Conservation (phyloP, 2,329 filamentous ascomycete genomes). For the Capronia epimyces region DNA sequence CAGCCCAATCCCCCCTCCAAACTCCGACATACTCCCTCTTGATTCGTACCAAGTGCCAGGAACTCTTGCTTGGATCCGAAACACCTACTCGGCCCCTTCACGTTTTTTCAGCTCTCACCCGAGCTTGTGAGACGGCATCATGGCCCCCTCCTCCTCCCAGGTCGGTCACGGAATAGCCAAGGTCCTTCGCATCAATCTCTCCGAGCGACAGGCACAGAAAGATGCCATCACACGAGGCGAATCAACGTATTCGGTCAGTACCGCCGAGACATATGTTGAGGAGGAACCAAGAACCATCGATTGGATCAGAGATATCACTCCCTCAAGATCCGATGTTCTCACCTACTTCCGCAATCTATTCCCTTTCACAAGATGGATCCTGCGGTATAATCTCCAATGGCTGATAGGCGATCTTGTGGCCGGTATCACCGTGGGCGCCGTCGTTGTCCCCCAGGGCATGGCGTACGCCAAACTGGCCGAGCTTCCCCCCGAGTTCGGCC, state of each 20-base stretch:
- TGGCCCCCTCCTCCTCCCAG: conserved; percentile 44
- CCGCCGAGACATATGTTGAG: conserved; percentile 75
- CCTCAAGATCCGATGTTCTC: conserved; percentile 50
- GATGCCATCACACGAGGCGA: conserved; percentile 70
- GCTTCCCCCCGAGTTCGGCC: conserved; percentile 73
- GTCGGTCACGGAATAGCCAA: conserved; percentile 71
- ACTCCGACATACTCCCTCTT: too few relatives aligned
- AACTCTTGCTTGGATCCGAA: background rate
- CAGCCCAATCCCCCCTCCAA: background rate
- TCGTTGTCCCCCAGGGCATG: conserved; percentile 95
- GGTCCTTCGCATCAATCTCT: conserved; percentile 72
- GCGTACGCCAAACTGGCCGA: conserved; percentile 82
- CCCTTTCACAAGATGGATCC: conserved; percentile 85
- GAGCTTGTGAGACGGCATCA: conserved; percentile 8
- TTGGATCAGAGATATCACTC: conserved; percentile 62
- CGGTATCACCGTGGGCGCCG: conserved; percentile 67
- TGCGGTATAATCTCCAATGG: conserved; percentile 85
- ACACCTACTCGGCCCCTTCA: background rate
- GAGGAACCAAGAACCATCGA: conserved; percentile 69
- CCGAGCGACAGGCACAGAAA: conserved; percentile 52
- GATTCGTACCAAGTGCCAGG: too few relatives aligned
- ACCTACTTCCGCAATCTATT: conserved; percentile 69
- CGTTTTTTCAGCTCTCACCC: background rate
- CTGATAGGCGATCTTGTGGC: conserved; percentile 82
- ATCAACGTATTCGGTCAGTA: conserved; percentile 68